These are phyloP conservation scores for Ophiocordyceps sinensis DNA, from an alignment of 2,329 filamentous ascomycete species.

Conservation along the genomic window DNA sequence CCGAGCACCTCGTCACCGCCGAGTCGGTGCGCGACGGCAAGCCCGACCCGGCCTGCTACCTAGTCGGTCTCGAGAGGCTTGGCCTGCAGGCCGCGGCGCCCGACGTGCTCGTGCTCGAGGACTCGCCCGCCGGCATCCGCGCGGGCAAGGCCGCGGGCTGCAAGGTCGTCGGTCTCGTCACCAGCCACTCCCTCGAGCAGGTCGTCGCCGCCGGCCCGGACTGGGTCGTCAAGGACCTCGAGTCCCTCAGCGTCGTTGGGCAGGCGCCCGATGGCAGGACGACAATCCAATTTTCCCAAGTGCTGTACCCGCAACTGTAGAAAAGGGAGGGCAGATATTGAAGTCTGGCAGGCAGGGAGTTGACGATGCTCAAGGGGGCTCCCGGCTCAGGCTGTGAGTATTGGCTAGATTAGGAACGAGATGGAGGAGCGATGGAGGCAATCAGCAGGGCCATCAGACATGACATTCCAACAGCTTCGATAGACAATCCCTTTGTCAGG, in stretches of 20 bases:
- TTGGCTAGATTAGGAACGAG: too few species aligned
- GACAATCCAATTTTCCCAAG: constrained; percentile 53
- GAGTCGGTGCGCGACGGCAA: constrained; percentile 65
- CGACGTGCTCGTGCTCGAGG: constrained; percentile 65
- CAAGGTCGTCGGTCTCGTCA: constrained; percentile 70
- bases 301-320: constrained; percentile 24
- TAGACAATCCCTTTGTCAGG: constrained; percentile 1
- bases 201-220: constrained; percentile 66
- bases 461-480: too few species aligned
- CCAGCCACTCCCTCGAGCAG: constrained; percentile 64
- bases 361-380: neutral
- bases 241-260: constrained; percentile 52
- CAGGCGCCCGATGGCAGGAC: constrained; percentile 41
- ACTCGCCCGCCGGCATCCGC: constrained; percentile 72
- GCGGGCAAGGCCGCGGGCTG: constrained; percentile 79
- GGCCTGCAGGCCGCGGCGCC: constrained; percentile 31
- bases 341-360: neutral
- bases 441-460: too few species aligned
- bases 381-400: too few species aligned
- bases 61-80: constrained; percentile 49
- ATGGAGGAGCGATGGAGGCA: too few species aligned
- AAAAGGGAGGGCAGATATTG: constrained; percentile 1
- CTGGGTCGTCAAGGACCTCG: constrained; percentile 72
- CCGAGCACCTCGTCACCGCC: constrained; percentile 55
- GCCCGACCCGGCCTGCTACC: constrained; percentile 63